Conservation (phyloP, 2,329 filamentous ascomycete genomes). For the Fusarium duplospermum region DNA sequence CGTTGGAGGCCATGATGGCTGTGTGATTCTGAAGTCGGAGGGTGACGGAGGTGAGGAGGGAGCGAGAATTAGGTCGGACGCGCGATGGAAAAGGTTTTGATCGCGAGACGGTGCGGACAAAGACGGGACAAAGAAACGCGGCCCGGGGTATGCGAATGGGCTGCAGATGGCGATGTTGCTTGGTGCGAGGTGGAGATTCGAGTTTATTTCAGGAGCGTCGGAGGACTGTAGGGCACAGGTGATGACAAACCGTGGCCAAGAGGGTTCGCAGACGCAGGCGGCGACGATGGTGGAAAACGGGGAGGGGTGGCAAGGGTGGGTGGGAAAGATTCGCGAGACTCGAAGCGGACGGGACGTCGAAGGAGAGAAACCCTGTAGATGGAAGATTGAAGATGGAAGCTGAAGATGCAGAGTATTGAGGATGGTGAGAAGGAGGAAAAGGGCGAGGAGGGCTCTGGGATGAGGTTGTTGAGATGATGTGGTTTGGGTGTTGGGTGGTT, state of each 20-base stretch:
- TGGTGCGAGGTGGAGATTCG: constrained; percentile 22
- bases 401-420: constrained; percentile 20
- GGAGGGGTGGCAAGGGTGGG: constrained; percentile 41
- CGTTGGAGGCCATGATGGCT: constrained; percentile 67
- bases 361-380: constrained; percentile 26
- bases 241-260: constrained; percentile 39
- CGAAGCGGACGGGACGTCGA: constrained; percentile 22
- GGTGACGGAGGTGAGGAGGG: constrained; percentile 17
- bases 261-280: constrained; percentile 37
- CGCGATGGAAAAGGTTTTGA: constrained; percentile 30
- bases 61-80: constrained; percentile 36
- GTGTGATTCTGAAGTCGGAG: constrained; percentile 31
- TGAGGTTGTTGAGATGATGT: constrained; percentile 34
- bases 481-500: constrained; percentile 25
- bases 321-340: constrained; percentile 15
- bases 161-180: constrained; percentile 30
- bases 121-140: constrained; percentile 15
- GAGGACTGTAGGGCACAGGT: constrained; percentile 34
- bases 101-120: constrained; percentile 30
- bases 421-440: constrained; percentile 18
- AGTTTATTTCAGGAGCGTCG: constrained; percentile 16
- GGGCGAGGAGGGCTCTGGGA: constrained; percentile 23
- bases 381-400: constrained; percentile 17
- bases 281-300: constrained; percentile 31
- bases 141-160: constrained; percentile 1